Percentiles rank a stretch among this genome's conserved stretches.
Conservation (phyloP, 805 yeast species). For the Vanderwaltozyma yarrowii region DNA sequence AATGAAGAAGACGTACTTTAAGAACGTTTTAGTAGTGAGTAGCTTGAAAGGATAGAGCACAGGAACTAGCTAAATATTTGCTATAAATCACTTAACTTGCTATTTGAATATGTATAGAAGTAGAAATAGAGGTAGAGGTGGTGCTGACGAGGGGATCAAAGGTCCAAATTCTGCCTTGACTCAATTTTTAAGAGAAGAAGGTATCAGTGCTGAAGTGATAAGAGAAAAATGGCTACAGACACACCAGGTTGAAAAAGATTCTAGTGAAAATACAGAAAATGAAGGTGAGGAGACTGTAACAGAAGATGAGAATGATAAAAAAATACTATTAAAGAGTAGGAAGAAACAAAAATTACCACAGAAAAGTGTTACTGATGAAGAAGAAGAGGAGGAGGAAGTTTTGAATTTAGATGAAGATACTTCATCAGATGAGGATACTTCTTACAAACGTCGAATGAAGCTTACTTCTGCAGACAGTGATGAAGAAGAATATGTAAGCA, state of each 20-base stretch:
- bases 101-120: slow-evolving; percentile 27
- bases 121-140: slow-evolving; percentile 14
- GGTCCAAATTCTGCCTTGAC: slow-evolving; percentile 82
- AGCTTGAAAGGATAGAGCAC: too few species aligned
- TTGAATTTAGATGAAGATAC: slow-evolving; percentile 14
- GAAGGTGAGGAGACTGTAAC: slow-evolving; percentile 1
- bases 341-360: background rate
- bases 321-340: background rate
- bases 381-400: slow-evolving; percentile 4
- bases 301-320: slow-evolving; percentile 1
- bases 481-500: slow-evolving; percentile 21
- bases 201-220: slow-evolving; percentile 75
- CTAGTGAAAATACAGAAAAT: too few species aligned
- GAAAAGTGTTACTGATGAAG: slow-evolving; percentile 2
- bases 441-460: slow-evolving; percentile 10
- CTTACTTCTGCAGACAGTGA: slow-evolving; percentile 28
- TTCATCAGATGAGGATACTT: slow-evolving; percentile 29
- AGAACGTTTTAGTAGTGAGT: too few species aligned
- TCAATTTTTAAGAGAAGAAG: slow-evolving; percentile 78
- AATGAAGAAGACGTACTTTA: too few species aligned
- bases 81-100: too few species aligned
- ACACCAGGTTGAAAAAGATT: slow-evolving; percentile 16
- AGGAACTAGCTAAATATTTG: too few species aligned
- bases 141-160: slow-evolving; percentile 25
- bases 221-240: slow-evolving; percentile 38